Base-by-base conservation (phyloP, 768 basidiomycete species). In the Solioccasus polychromus region DNA sequence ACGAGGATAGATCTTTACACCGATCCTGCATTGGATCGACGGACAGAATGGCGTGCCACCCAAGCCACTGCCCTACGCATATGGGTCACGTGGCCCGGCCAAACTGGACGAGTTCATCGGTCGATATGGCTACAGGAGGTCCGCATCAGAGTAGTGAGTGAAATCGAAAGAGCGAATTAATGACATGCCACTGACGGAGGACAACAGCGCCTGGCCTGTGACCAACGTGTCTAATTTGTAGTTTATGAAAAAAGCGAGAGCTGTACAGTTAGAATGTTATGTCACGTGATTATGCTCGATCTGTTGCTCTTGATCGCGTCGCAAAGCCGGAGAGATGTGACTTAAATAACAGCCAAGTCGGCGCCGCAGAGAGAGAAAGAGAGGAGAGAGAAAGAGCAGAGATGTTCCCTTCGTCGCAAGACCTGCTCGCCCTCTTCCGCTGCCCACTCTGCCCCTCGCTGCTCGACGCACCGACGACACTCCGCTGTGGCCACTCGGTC, bases 1-100 rank as follows among this genome's bases (percentile, higher is more conserved):
- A 53, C 25, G n/a, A 9, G 28, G 32, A 18, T 58, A 92, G 89
- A 93, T 94, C 59, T 93, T 92, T 72, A 93, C 92, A 19, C 92
- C 90, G 18, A 88, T 95, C 64, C 68, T 96, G 54, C 93, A 94
- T 72, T 94, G 92, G 92, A 95, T 95, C 64, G 94, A 96, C 12
- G 89, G 91, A 10, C 74, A 75, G 67, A 63, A 70, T 35, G 88
- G 84, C 4, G 69, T 71, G 31, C 69, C 68, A 25, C 93, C 94
- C 39, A 82, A 68, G 58, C 92, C 90, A 5, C 69, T 79, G 38
- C 64, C 75, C 15, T 99, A 99, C 71, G 81, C 84, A 5, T 99
- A 98, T 63, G 96, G 96, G 35, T 92, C 92, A 47, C 84, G 96
- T 49, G 96, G 94, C n/a, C 96, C 95, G 1, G 82, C 82, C 54